These are phyloP conservation scores for Rehmannia glutinosa DNA, from an alignment of 257 asterid genomes.

Conservation along the genomic window DNA sequence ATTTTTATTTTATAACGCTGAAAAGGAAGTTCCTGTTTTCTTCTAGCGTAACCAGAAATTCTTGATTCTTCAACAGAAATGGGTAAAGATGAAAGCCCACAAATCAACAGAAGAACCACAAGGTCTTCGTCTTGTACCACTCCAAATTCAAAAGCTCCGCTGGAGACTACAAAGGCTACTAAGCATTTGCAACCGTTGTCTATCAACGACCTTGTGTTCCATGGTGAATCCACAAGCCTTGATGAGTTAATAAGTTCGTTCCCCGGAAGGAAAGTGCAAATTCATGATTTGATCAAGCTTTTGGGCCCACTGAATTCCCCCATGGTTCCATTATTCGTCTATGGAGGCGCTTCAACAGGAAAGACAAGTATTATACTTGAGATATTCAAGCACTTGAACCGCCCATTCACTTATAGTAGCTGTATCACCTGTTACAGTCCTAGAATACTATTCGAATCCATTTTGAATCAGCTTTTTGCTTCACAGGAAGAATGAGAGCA, in stretches of 20 bases:
- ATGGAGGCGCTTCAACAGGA: conserved; percentile 88
- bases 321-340: conserved; percentile 62
- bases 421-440: conserved; percentile 72
- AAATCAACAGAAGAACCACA: conserved; percentile 51
- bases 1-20: neutral
- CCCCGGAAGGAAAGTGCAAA: conserved; percentile 69
- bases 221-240: conserved; percentile 37
- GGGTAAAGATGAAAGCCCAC: conserved; percentile 49
- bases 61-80: conserved; percentile 30
- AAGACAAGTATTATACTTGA: conserved; percentile 67
- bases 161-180: conserved; percentile 27
- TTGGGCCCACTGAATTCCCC: conserved; percentile 86
- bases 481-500: conserved; percentile 62
- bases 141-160: conserved; percentile 35
- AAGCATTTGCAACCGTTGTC: conserved; percentile 22
- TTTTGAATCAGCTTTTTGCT: conserved; percentile 84
- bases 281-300: conserved; percentile 49
- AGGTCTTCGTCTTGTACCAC: conserved; percentile 43
- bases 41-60: neutral
- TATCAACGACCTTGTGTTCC: conserved; percentile 42
- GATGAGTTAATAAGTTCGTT: conserved; percentile 57
- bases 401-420: conserved; percentile 76
- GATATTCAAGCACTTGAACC: conserved; percentile 57
- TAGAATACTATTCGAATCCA: conserved; percentile 74
- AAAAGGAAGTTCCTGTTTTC: neutral